phyloP scores from a whole-genome alignment of 768 basidiomycete species.

The Suillus tomentosus region DNA sequence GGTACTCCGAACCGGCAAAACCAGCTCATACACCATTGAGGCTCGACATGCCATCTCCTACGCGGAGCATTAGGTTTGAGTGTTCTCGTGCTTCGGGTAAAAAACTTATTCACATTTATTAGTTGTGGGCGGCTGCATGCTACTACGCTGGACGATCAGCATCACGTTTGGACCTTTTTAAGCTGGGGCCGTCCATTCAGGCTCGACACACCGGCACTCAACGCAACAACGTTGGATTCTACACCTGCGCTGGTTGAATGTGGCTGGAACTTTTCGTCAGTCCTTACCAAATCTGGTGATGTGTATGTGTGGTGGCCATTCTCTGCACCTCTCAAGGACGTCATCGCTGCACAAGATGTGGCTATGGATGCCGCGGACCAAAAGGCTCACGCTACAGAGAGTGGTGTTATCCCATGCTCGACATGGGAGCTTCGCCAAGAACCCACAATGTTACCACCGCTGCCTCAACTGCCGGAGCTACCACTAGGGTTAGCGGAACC shows the following conservation, averaged over 20 bases:
- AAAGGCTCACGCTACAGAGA: slow-evolving; percentile 34
- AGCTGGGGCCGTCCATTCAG: slow-evolving; percentile 81
- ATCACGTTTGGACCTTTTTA: slow-evolving; percentile 71
- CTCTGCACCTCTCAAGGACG: slow-evolving; percentile 41
- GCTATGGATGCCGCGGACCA: slow-evolving; percentile 46
- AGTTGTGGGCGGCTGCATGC: slow-evolving; percentile 83
- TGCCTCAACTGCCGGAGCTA: slow-evolving; percentile 63
- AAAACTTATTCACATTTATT: slow-evolving; percentile 4
- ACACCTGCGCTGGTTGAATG: slow-evolving; percentile 67
- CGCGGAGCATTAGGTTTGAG: slow-evolving; percentile 65
- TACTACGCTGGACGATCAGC: slow-evolving; percentile 58
- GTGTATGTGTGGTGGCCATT: slow-evolving; percentile 79
- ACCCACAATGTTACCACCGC: slow-evolving; percentile 57
- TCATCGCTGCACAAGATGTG: slow-evolving; percentile 40
- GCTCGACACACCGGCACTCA: slow-evolving; percentile 43
- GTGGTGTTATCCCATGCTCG: slow-evolving; percentile 57
- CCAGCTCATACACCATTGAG: slow-evolving; percentile 53
- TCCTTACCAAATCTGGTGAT: slow-evolving; percentile 71
- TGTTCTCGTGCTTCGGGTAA: slow-evolving; percentile 10
- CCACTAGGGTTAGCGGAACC: slow-evolving; percentile 28
- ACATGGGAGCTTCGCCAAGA: slow-evolving; percentile 57
- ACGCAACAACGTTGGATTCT: slow-evolving; percentile 46
- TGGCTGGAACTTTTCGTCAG: slow-evolving; percentile 79
- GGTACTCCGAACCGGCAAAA: slow-evolving; percentile 58
- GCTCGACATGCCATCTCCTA: slow-evolving; percentile 58